phyloP scores from a whole-genome alignment of 257 asterid species.

The Euphrasia confusa region DNA sequence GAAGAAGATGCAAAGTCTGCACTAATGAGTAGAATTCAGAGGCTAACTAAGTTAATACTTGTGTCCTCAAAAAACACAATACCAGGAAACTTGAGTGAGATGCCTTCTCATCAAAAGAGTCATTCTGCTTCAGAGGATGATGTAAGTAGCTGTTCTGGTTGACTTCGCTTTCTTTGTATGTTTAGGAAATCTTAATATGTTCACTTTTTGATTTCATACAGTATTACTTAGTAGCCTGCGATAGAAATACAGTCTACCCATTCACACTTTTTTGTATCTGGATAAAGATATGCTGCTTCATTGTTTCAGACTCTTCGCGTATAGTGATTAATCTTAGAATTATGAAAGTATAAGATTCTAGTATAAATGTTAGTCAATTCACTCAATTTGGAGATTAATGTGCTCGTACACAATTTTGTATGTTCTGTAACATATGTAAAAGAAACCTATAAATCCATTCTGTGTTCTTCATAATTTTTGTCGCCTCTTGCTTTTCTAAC shows the following conservation, averaged over 20 bases:
- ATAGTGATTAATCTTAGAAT: constrained; percentile 9
- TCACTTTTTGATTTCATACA: neutral
- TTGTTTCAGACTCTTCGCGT: constrained; percentile 8
- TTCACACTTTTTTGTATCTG: neutral
- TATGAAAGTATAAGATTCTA: constrained; percentile 12
- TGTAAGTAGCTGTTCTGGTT: constrained; percentile 40
- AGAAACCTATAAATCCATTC: constrained; percentile 20
- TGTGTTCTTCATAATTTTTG: constrained; percentile 26
- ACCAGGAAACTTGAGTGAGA: constrained; percentile 58
- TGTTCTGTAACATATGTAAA: constrained; percentile 12
- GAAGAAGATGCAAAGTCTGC: constrained; percentile 99
- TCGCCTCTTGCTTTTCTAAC: constrained; percentile 37
- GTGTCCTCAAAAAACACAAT: constrained; percentile 86
- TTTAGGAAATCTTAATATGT: constrained; percentile 6
- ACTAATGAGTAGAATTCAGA: constrained; percentile 95
- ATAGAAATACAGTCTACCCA: neutral
- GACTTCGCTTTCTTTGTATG: neutral
- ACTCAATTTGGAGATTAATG: constrained; percentile 15
- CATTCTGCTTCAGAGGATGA: constrained; percentile 70
- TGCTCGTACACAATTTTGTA: constrained; percentile 19
- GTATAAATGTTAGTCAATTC: constrained; percentile 16
- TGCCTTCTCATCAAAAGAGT: constrained; percentile 52
- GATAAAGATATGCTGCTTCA: constrained; percentile 9
- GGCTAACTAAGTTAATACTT: constrained; percentile 92
- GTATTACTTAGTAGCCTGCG: neutral